A percentile compares a stretch with the other conserved stretches of the same genome.
Evolutionary conservation across 2,329 filamentous ascomycete genomes (phyloP).

Genomic region (Dactylellina haptotyla): DNA sequence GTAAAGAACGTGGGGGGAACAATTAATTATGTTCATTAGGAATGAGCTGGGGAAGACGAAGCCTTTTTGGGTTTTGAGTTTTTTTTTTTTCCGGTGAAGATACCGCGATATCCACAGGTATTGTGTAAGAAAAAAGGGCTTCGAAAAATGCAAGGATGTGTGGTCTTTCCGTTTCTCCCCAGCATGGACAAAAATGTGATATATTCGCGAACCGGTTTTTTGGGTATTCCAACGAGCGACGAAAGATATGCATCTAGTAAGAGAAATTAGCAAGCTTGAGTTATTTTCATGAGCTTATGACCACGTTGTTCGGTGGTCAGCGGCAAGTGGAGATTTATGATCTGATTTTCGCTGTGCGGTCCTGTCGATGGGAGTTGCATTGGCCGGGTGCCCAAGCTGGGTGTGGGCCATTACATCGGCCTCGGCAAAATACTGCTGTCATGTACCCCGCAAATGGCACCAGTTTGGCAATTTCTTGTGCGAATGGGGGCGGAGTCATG

Average conservation of each 20-base stretch:
- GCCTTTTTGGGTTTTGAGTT: too few relatives aligned
- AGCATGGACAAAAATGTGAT: conserved; percentile 38
- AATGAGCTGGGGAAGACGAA: conserved; percentile 18
- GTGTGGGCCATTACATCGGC: conserved; percentile 35
- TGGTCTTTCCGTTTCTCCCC: not conserved
- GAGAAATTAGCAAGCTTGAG: conserved; percentile 53
- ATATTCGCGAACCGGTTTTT: conserved; percentile 35
- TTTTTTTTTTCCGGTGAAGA: not conserved
- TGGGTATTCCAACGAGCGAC: not conserved
- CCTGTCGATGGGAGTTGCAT: not conserved
- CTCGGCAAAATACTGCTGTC: conserved; percentile 50
- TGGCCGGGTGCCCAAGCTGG: not conserved
- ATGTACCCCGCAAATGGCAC: conserved; percentile 54
- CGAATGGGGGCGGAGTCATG: conserved; percentile 40
- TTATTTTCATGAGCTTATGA: conserved; percentile 37
- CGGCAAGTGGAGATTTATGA: conserved; percentile 47
- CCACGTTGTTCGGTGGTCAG: conserved; percentile 52
- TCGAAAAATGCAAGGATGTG: conserved; percentile 14
- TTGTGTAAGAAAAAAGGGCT: conserved; percentile 22
- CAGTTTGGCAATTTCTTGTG: conserved; percentile 28
- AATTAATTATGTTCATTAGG: too few relatives aligned
- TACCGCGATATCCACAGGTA: conserved; percentile 29
- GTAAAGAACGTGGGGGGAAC: too few relatives aligned
- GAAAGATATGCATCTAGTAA: conserved; percentile 35
- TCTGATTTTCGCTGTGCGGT: conserved; percentile 3